These are phyloP conservation scores for Coemansia sp. DNA, from an alignment of 192 early-diverging fungal species.

Conservation along the genomic window DNA sequence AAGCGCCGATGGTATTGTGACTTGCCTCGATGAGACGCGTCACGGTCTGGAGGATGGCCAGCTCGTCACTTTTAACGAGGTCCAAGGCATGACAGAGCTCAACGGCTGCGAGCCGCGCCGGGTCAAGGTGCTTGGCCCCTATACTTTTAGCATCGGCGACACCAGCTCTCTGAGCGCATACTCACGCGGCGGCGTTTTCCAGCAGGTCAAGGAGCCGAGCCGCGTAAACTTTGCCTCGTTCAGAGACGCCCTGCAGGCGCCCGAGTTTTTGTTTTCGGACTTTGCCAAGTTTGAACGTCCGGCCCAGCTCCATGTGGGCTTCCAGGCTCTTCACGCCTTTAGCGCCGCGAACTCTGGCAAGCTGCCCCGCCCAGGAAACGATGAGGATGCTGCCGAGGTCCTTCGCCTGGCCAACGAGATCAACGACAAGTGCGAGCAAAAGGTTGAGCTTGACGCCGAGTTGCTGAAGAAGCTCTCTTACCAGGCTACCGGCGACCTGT, in stretches of 20 bases:
- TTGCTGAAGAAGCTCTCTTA: slow-evolving; percentile 85
- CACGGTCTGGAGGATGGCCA: slow-evolving; percentile 99
- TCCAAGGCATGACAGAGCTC: slow-evolving; percentile 90
- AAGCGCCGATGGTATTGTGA: slow-evolving; percentile 84
- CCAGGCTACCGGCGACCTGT: slow-evolving; percentile 87
- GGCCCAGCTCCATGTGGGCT: slow-evolving; percentile 85
- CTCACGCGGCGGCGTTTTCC: slow-evolving; percentile 85
- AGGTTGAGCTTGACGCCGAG: slow-evolving; percentile 83
- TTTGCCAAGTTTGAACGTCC: slow-evolving; percentile 99
- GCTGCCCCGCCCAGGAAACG: slow-evolving; percentile 85
- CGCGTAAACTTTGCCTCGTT: slow-evolving; percentile 77
- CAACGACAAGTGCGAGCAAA: slow-evolving; percentile 68
- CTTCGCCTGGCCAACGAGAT: slow-evolving; percentile 72
- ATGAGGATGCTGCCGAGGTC: slow-evolving; percentile 83
- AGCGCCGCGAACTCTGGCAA: slow-evolving; percentile 61
- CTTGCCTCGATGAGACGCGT: slow-evolving; percentile 93
- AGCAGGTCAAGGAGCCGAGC: slow-evolving; percentile 94
- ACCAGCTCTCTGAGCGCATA: slow-evolving; percentile 76
- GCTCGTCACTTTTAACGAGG: slow-evolving; percentile 89
- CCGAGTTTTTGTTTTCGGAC: slow-evolving; percentile 88
- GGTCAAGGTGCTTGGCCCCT: slow-evolving; percentile 89
- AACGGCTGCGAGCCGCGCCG: slow-evolving; percentile 79
- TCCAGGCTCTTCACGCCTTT: slow-evolving; percentile 93
- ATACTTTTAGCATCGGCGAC: slow-evolving; percentile 97
- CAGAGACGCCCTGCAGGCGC: slow-evolving; percentile 73